Evolutionary conservation across 108 stramenopile species (phyloP).

Genomic region (Cyclotella atomus): DNA sequence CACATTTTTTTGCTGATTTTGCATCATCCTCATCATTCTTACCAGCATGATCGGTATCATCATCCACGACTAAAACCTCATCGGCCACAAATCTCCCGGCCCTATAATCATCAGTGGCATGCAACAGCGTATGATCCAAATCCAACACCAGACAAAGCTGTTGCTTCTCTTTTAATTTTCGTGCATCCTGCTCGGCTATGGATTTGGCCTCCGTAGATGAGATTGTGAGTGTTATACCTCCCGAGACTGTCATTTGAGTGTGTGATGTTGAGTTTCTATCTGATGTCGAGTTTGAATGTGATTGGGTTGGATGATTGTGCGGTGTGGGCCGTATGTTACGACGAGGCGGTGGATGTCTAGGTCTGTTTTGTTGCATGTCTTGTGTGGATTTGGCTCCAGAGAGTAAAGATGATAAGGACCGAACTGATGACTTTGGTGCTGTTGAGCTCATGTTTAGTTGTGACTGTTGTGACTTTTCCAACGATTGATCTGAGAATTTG

Average conservation of each 20-base stretch:
- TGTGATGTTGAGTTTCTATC: constrained; percentile 31
- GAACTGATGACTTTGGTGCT: constrained; percentile 12
- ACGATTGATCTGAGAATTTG: not conserved
- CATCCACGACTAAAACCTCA: constrained; percentile 20
- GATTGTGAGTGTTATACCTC: constrained; percentile 74
- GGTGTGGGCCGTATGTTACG: not conserved
- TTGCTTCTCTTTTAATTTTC: constrained; percentile 50
- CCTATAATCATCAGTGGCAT: constrained; percentile 82
- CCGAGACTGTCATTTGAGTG: constrained; percentile 76
- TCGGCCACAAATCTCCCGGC: constrained; percentile 56
- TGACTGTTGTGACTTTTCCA: not conserved
- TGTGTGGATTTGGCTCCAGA: constrained; percentile 41
- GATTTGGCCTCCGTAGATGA: constrained; percentile 65
- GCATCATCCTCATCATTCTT: not conserved
- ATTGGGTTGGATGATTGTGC: too few relatives aligned
- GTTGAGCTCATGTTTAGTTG: constrained; percentile 15
- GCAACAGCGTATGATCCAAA: constrained; percentile 89
- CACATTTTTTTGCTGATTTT: not conserved
- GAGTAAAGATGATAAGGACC: constrained; percentile 43
- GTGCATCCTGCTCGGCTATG: constrained; percentile 58
- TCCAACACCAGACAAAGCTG: constrained; percentile 84
- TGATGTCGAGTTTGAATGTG: too few relatives aligned
- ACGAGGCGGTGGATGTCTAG: not conserved
- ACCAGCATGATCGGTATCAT: too few relatives aligned
- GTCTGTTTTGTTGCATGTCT: constrained; percentile 40